Evolutionary conservation across 2,329 filamentous ascomycete species (phyloP).

Genomic region (Talaromyces sp.): DNA sequence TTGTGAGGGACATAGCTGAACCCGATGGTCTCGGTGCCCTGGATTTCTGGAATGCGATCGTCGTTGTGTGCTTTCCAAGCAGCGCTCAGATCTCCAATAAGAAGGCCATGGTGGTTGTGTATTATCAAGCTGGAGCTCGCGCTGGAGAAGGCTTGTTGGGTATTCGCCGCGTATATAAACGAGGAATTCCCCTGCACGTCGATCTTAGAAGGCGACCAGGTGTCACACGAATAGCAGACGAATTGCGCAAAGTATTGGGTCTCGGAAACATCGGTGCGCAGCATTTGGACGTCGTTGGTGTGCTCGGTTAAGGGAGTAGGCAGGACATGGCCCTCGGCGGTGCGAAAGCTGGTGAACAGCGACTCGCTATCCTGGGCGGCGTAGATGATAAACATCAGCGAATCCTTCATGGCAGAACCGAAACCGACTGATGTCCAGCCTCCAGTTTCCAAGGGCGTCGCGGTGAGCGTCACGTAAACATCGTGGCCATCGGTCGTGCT

Average conservation of each 20-base stretch:
- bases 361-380: slow-evolving; percentile 18
- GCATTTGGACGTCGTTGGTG: slow-evolving; percentile 31
- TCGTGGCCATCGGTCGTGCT: slow-evolving; percentile 6
- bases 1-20: neutral
- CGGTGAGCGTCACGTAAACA: slow-evolving; percentile 12
- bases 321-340: slow-evolving; percentile 21
- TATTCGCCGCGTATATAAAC: slow-evolving; percentile 56
- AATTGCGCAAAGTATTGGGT: slow-evolving; percentile 45
- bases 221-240: slow-evolving; percentile 50
- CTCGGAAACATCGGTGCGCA: slow-evolving; percentile 44
- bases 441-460: slow-evolving; percentile 5
- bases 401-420: slow-evolving; percentile 21
- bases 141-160: slow-evolving; percentile 37
- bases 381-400: slow-evolving; percentile 27
- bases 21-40: slow-evolving; percentile 7
- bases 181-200: slow-evolving; percentile 44
- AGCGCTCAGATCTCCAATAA: slow-evolving; percentile 8
- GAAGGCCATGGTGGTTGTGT: slow-evolving; percentile 48
- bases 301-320: slow-evolving; percentile 31
- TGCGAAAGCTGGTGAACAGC: slow-evolving; percentile 23
- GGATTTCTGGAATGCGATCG: slow-evolving; percentile 4
- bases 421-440: slow-evolving; percentile 25
- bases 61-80: neutral
- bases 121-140: slow-evolving; percentile 47
- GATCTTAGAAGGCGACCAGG: slow-evolving; percentile 43